Base-by-base conservation (phyloP, 352 stramenopile species). In the Saprolegnia parasitica region DNA sequence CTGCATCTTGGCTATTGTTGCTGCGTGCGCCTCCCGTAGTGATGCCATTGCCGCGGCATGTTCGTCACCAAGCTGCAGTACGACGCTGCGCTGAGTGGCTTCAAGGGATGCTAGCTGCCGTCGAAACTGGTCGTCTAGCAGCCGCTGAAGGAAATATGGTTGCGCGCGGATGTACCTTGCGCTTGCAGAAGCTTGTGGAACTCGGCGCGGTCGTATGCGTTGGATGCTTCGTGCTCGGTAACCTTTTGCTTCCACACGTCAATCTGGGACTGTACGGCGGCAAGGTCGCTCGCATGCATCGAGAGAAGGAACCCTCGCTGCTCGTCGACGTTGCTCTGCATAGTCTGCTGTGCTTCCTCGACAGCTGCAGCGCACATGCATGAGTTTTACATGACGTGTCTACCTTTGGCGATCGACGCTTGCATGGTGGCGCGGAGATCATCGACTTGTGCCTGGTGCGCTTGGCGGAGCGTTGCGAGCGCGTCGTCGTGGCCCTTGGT, bases 401-500 rank as follows among this genome's bases (percentile, higher is more conserved):
- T 29, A 63, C 56, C 56, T 39, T 56, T 42, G 21, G 49, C 37
- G 11, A 67, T 54, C 21, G 58, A 45, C 11, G 20, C 39, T 9
- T 21, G 35, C 40, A 55, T 67, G n/a, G 39, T 24, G 2, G n/a
- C 42, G 11, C 70, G 66, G 37, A 87, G 76, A 1, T 76, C 37
- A n/a, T 54, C 63, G 0, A 55, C 37, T 1, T 50, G 47, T 8
- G 0, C n/a, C n/a, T 78, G 65, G 46, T 72, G 73, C 24, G 73
- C 45, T 26, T 64, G 64, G 26, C 40, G 75, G 39, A 58, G 76
- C 24, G 71, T 71, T 13, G 47, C 54, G 29, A 62, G 49, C 46
- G 71, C 23, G 45, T 84, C 56, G 5, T 47, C 46, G 58, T 78
- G 62, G n/a, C 18, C n/a, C 20, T 42, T 40, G 16, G 20, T 42